Conservation (phyloP, 2,329 filamentous ascomycete species). For the Trichophyton simii region DNA sequence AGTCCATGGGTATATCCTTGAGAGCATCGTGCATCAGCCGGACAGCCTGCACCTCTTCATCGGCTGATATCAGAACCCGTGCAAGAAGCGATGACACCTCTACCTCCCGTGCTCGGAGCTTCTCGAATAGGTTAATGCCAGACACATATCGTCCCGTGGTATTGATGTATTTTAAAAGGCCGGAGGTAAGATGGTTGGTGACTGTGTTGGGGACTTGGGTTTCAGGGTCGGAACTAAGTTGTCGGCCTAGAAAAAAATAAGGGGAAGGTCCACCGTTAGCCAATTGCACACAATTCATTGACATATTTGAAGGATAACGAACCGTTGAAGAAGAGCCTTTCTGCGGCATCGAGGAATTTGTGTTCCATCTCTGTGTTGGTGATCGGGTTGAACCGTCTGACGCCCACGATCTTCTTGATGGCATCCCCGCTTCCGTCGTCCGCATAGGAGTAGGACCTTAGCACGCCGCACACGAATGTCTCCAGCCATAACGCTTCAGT, state of each 20-base stretch:
- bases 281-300: neutral
- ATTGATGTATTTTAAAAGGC: conserved; percentile 84
- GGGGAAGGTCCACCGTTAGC: conserved; percentile 14
- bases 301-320: conserved; percentile 6
- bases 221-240: conserved; percentile 89
- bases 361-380: conserved; percentile 98
- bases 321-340: conserved; percentile 91
- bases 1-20: conserved; percentile 91
- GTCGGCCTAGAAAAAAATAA: conserved; percentile 57
- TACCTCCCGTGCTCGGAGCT: conserved; percentile 76
- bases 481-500: conserved; percentile 94
- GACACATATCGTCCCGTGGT: conserved; percentile 91
- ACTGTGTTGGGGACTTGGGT: conserved; percentile 96
- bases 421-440: conserved; percentile 89
- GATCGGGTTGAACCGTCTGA: conserved; percentile 91
- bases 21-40: conserved; percentile 76
- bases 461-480: conserved; percentile 88
- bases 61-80: conserved; percentile 82
- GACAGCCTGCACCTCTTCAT: conserved; percentile 94
- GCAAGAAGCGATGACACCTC: conserved; percentile 89
- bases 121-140: conserved; percentile 95
- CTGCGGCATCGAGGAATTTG: conserved; percentile 84
- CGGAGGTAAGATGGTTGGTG: conserved; percentile 89
- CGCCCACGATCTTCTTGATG: conserved; percentile 94
- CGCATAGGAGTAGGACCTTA: conserved; percentile 91